phyloP scores from a whole-genome alignment of 2,329 filamentous ascomycete genomes.

The Sporothrix humicola region DNA sequence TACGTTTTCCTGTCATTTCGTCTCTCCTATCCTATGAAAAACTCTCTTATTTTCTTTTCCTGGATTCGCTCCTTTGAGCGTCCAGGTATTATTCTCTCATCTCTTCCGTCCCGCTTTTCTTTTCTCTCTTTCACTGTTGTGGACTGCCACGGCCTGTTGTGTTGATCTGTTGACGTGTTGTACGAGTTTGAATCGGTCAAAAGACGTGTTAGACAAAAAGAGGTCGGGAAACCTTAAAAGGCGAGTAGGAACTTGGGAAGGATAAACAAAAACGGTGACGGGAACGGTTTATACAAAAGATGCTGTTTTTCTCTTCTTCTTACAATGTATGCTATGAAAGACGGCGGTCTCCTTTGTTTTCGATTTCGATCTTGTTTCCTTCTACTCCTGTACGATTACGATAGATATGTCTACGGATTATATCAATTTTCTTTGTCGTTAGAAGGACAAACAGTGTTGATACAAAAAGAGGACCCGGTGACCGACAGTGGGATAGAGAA shows the following conservation, averaged over 20 bases:
- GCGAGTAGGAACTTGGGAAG: not conserved
- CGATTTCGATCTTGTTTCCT: not conserved
- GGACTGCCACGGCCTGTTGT: not conserved
- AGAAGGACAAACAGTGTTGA: not conserved
- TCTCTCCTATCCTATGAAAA: slow-evolving; percentile 9
- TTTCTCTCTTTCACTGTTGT: not conserved
- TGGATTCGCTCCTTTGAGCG: not conserved
- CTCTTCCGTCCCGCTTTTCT: not conserved
- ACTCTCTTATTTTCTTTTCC: slow-evolving; percentile 15
- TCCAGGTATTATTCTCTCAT: slow-evolving; percentile 25
- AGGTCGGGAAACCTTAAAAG: not conserved
- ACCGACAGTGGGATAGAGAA: not conserved
- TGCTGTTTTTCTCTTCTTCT: not conserved
- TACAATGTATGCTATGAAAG: slow-evolving; percentile 2
- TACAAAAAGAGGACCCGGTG: not conserved
- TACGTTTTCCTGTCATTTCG: not conserved
- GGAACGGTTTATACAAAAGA: not conserved
- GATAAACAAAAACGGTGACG: not conserved
- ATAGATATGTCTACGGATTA: not conserved
- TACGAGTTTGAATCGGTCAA: not conserved
- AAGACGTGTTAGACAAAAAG: not conserved
- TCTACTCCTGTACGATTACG: slow-evolving; percentile 4
- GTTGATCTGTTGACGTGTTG: not conserved
- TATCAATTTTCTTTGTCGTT: not conserved
- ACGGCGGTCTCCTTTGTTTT: not conserved